Evolutionary conservation across 2,329 filamentous ascomycete species (phyloP), one percentile per base, ranked within the genome.

Genomic region (Emydomyces testavorans): DNA sequence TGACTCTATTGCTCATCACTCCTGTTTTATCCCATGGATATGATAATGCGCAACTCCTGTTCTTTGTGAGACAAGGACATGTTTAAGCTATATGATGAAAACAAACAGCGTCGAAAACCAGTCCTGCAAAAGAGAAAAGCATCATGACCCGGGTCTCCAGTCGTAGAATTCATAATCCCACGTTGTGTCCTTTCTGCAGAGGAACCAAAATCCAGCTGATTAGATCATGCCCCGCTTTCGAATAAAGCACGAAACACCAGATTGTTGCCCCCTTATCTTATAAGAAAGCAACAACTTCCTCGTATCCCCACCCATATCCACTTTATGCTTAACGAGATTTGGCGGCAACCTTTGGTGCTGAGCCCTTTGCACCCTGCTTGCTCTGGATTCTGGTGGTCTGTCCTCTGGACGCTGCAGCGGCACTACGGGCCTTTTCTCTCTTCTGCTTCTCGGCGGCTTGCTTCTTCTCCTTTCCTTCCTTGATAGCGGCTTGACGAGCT

Each of bases 381-480:
- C 87, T 89, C 71, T 83, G 76, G 70, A 94, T 85, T 71, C 85
- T 82, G 65, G 73, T 71, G 60, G 78, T 76, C 76, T 88, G 79
- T 67, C 87, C 89, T 75, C 85, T 83, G 68, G 82, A 74, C 60
- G 82, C 78, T 54, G 60, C 64, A 60, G 83, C 79, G 58, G 89
- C 89, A 65, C 63, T 77, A 85, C 96, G 96, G 65, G 92, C 92
- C 87, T 98, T 98, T 76, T 96, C 89, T 52, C 86, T 85, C 85
- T 96, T 98, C 87, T 96, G 98, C 71, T 80, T 82, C 73, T 86
- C 82, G 55, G 80, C 78, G 56, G 81, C 88, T 59, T 82, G 76
- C 79, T 93, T 94, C 88, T 96, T 95, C 72, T 94, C 89, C 85
- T 98, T 98, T 76, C 82, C 85, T 70, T 93, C 88, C 79, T 90